Percentiles rank a stretch among this genome's conserved stretches.
phyloP scores from a whole-genome alignment of 148 eudicot genomes.

The Rhododendron simsii region DNA sequence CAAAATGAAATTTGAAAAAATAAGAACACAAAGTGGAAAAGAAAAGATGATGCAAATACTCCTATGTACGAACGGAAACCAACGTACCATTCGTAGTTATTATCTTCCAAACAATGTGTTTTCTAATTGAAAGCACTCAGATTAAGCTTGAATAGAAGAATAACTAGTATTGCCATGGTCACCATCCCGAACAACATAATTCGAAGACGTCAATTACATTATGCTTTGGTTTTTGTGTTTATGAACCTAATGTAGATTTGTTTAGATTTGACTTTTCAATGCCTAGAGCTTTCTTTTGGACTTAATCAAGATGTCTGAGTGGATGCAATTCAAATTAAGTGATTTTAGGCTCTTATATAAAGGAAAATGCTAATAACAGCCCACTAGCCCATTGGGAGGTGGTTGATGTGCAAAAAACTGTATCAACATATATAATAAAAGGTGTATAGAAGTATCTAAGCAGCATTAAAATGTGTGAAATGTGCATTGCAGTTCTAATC shows the following conservation, averaged over 20 bases:
- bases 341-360: not conserved
- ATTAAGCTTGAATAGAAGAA: not conserved
- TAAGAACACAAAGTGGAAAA: not conserved
- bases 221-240: not conserved
- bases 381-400: not conserved
- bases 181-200: not conserved
- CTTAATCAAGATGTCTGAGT: not conserved
- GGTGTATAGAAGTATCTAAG: not conserved
- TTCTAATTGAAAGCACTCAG: not conserved
- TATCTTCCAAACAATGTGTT: not conserved
- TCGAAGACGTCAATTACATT: not conserved
- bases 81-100: not conserved
- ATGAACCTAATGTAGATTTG: not conserved
- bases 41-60: not conserved
- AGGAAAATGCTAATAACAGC: not conserved
- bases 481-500: not conserved
- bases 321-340: not conserved
- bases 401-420: not conserved
- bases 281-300: not conserved
- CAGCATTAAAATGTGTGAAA: not conserved
- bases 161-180: not conserved
- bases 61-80: not conserved
- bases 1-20: not conserved
- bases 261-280: conserved; percentile 1
- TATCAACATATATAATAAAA: not conserved